Conservation (phyloP, 2,329 filamentous ascomycete genomes). For the Endothia cerciana region DNA sequence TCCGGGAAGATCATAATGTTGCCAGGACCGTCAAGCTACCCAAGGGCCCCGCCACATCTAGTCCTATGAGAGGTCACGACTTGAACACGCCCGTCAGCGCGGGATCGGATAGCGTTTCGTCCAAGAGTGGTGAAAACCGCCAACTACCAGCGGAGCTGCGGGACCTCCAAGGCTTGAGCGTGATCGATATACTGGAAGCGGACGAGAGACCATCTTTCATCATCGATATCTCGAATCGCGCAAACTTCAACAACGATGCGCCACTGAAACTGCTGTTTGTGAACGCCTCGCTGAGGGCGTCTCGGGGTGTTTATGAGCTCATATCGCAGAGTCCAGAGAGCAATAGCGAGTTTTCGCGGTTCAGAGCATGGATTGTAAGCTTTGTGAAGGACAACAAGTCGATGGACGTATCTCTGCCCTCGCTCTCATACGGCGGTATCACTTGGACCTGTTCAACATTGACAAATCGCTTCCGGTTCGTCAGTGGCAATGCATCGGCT, state of each 20-base stretch:
- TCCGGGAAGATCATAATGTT: conserved; percentile 48
- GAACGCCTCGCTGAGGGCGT: conserved; percentile 68
- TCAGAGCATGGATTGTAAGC: conserved; percentile 71
- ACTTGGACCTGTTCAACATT: conserved; percentile 74
- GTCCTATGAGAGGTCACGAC: conserved; percentile 46
- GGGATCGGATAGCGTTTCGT: conserved; percentile 54
- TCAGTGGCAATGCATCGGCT: conserved; percentile 58
- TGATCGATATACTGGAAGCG: conserved; percentile 74
- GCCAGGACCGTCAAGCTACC: conserved; percentile 61
- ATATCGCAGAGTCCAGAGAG: conserved; percentile 54
- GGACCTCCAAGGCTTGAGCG: conserved; percentile 65
- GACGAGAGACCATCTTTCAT: conserved; percentile 79
- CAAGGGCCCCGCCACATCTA: conserved; percentile 55
- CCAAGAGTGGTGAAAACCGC: conserved; percentile 56
- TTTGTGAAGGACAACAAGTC: conserved; percentile 56
- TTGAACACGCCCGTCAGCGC: conserved; percentile 57
- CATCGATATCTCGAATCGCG: conserved; percentile 65
- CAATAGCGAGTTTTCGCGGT: conserved; percentile 58
- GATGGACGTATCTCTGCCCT: conserved; percentile 56
- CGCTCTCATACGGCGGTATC: conserved; percentile 65
- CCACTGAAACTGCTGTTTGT: conserved; percentile 67
- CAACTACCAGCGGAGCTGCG: conserved; percentile 53
- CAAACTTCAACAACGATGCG: conserved; percentile 57
- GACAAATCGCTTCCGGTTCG: conserved; percentile 68
- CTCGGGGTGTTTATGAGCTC: conserved; percentile 57